phyloP scores from a whole-genome alignment of 257 asterid genomes.

The Paulownia fortunei region DNA sequence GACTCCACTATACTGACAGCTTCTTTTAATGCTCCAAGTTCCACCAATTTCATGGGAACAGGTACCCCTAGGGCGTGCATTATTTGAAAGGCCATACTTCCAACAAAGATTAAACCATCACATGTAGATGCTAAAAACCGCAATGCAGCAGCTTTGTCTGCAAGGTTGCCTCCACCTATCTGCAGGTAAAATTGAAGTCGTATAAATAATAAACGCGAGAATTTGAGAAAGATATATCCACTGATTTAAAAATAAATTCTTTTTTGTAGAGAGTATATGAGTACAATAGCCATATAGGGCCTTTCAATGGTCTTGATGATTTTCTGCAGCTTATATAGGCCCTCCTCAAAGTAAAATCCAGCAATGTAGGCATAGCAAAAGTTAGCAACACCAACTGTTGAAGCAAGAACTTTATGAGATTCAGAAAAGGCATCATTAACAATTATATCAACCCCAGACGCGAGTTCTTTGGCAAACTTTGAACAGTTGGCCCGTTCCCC shows the following conservation, averaged over 20 bases:
- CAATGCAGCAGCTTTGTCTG: slow-evolving; percentile 72
- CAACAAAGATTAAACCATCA: slow-evolving; percentile 86
- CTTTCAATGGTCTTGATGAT: slow-evolving; percentile 48
- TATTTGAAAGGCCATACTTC: slow-evolving; percentile 81
- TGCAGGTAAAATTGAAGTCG: slow-evolving; percentile 43
- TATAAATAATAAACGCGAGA: slow-evolving; percentile 18
- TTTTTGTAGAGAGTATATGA: slow-evolving; percentile 33
- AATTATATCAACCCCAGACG: slow-evolving; percentile 74
- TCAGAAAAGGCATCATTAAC: slow-evolving; percentile 88
- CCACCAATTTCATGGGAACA: slow-evolving; percentile 68
- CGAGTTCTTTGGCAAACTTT: slow-evolving; percentile 64
- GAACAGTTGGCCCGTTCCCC: slow-evolving; percentile 80
- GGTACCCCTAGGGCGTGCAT: slow-evolving; percentile 74
- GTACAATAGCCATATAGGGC: slow-evolving; percentile 85
- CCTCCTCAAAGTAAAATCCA: slow-evolving; percentile 83
- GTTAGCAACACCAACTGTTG: slow-evolving; percentile 83
- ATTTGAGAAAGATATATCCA: slow-evolving; percentile 17
- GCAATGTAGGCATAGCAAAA: slow-evolving; percentile 71
- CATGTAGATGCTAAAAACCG: slow-evolving; percentile 63
- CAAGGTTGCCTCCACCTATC: slow-evolving; percentile 85
- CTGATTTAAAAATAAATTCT: slow-evolving; percentile 5
- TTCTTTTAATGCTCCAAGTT: slow-evolving; percentile 54
- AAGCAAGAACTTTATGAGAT: slow-evolving; percentile 84
- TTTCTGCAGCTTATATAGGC: slow-evolving; percentile 64
- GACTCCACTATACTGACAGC: slow-evolving; percentile 60